A percentile compares a stretch with the other conserved stretches of the same genome.
Evolutionary conservation across 2,329 filamentous ascomycete species (phyloP).

Genomic region (Diaporthe sp.): DNA sequence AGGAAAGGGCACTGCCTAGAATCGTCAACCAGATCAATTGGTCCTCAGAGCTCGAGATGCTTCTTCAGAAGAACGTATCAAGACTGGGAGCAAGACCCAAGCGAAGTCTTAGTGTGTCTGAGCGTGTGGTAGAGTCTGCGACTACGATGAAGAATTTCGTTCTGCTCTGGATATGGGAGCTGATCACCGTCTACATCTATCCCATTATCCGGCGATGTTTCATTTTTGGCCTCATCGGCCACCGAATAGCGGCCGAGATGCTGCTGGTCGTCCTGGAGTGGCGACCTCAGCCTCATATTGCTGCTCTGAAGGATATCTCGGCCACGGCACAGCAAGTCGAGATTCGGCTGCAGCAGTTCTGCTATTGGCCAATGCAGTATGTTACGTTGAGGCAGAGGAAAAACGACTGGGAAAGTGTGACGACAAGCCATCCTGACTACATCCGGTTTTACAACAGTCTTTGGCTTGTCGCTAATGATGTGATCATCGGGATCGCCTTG

Average conservation of each 20-base stretch:
- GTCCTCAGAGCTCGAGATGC: slow-evolving; percentile 87
- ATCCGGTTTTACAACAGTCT: slow-evolving; percentile 99
- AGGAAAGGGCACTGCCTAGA: slow-evolving; percentile 83
- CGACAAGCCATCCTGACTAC: slow-evolving; percentile 95
- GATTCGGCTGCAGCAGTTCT: slow-evolving; percentile 96
- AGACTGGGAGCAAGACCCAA: slow-evolving; percentile 85
- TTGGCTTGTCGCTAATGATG: slow-evolving; percentile 98
- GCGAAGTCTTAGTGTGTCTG: slow-evolving; percentile 90
- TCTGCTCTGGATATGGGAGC: slow-evolving; percentile 76
- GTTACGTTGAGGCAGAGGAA: slow-evolving; percentile 90
- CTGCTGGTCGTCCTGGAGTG: slow-evolving; percentile 87
- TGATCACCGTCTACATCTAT: slow-evolving; percentile 82
- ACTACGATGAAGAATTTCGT: slow-evolving; percentile 86
- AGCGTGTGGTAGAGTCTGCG: slow-evolving; percentile 94
- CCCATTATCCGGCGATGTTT: slow-evolving; percentile 82
- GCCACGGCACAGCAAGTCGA: slow-evolving; percentile 98
- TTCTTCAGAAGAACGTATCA: slow-evolving; percentile 92
- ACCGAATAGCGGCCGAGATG: slow-evolving; percentile 85
- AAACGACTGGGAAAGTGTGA: slow-evolving; percentile 95
- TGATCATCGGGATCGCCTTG: slow-evolving; percentile 97
- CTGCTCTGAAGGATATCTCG: slow-evolving; percentile 94
- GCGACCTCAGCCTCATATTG: slow-evolving; percentile 81
- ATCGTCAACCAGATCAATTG: slow-evolving; percentile 97
- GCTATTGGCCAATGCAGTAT: slow-evolving; percentile 99
- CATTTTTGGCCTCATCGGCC: slow-evolving; percentile 82